A percentile compares a stretch with the other conserved stretches of the same genome.
Evolutionary conservation across 2,329 filamentous ascomycete genomes (phyloP).

Genomic region (Epichloe scottii): DNA sequence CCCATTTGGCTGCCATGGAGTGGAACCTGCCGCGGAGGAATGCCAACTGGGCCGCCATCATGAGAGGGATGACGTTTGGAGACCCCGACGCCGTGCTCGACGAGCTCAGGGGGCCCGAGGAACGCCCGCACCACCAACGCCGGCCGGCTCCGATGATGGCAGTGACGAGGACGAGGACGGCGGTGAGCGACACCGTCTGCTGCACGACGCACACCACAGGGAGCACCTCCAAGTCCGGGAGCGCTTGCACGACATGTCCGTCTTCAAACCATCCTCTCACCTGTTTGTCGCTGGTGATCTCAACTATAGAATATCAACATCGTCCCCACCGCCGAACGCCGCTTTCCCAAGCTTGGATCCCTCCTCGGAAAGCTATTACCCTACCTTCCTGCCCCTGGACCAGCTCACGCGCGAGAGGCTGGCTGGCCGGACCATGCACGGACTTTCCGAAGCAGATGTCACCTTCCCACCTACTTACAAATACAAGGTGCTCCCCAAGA

Average conservation of each 20-base stretch:
- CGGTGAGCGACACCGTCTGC: constrained; percentile 18
- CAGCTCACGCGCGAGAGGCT: constrained; percentile 64
- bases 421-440: constrained; percentile 62
- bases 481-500: constrained; percentile 38
- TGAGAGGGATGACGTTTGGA: constrained; percentile 66
- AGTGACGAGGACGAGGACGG: constrained; percentile 14
- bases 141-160: constrained; percentile 3
- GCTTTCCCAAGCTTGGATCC: constrained; percentile 48
- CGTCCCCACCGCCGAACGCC: constrained; percentile 47
- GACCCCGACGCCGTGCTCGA: constrained; percentile 32
- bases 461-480: constrained; percentile 91
- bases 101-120: constrained; percentile 6
- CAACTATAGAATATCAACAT: constrained; percentile 78
- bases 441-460: constrained; percentile 61
- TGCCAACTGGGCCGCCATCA: constrained; percentile 77
- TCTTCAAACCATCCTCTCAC: constrained; percentile 65
- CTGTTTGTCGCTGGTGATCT: constrained; percentile 85
- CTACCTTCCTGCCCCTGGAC: constrained; percentile 57
- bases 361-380: constrained; percentile 48
- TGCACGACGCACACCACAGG: constrained; percentile 22
- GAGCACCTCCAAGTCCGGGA: constrained; percentile 26
- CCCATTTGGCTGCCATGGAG: constrained; percentile 85
- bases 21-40: constrained; percentile 64
- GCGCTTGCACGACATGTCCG: constrained; percentile 42
- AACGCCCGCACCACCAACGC: constrained; percentile 4